A percentile compares a stretch with the other conserved stretches of the same genome.
Evolutionary conservation across 768 basidiomycete species (phyloP).

Genomic region (Naganishia vishniacii): DNA sequence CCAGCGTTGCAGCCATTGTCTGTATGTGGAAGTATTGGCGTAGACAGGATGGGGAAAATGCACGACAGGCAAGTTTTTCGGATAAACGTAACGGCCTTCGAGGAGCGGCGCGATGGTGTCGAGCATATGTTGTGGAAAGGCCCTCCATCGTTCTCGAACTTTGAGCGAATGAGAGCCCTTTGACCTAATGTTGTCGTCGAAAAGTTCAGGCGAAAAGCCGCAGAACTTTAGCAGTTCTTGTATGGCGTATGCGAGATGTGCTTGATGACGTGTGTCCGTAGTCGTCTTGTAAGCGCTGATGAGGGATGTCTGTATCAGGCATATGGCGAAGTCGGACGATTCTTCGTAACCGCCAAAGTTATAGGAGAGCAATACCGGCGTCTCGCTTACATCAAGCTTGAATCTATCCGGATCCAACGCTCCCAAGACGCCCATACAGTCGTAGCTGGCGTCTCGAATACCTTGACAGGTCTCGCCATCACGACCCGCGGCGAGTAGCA

Average conservation of each 20-base stretch:
- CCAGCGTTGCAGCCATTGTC: conserved; percentile 95
- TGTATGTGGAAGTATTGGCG: conserved; percentile 67
- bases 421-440: conserved; percentile 85
- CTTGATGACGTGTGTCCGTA: conserved; percentile 88
- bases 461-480: conserved; percentile 71
- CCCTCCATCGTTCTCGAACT: conserved; percentile 70
- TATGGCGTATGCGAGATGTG: conserved; percentile 78
- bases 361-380: conserved; percentile 63
- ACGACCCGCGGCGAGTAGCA: conserved; percentile 66
- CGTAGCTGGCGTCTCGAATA: conserved; percentile 67
- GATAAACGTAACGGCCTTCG: conserved; percentile 50
- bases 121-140: conserved; percentile 65
- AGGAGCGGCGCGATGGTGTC: conserved; percentile 82
- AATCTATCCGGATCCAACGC: conserved; percentile 93
- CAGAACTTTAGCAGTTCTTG: conserved; percentile 86
- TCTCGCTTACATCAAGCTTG: conserved; percentile 60
- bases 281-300: conserved; percentile 87
- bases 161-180: conserved; percentile 61
- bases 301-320: conserved; percentile 77
- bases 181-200: conserved; percentile 39
- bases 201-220: conserved; percentile 58
- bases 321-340: conserved; percentile 69
- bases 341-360: conserved; percentile 79
- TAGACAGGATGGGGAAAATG: conserved; percentile 68
- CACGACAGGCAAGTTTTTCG: conserved; percentile 51